Evolutionary conservation across 257 asterid genomes (phyloP), one percentile per base, ranked within the genome.

Genomic region (Solanum dulcamara): DNA sequence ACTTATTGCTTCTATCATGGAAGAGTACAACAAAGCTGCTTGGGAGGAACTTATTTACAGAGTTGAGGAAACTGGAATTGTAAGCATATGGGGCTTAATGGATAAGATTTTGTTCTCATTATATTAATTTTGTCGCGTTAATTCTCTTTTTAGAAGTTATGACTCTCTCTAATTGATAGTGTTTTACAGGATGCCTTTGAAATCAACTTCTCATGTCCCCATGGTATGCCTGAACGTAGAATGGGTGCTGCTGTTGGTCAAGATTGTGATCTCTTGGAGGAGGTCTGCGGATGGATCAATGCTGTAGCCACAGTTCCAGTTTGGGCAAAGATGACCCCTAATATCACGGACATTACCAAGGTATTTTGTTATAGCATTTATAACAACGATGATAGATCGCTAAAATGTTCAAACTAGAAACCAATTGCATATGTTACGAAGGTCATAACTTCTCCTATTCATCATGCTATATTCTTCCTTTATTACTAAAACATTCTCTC

Each of bases 221-320:
- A 96, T 85, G 99, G 99, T 82, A 96, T 96, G 99, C 99, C 99
- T 0, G 99, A 96, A 90, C 94, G 99, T 44, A 93, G 89, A 87
- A 96, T 96, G 99, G 99, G 99, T 77, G 99, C 99, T 86, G 99
- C 99, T 1, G 97, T 94, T 86, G 99, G 99, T 46, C 99, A 96
- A 90, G 98, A 96, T 85, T 96, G 99, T 88, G 96, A 85, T 1
- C 89, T 96, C 86, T 85, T 96, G 90, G 99, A 94, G 89, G 99
- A 96, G 87, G 94, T 96, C 33, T 92, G 97, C 74, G 97, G 96
- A 67, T 96, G 99, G 99, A 90, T 96, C 67, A 96, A 94, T 88
- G 98, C 90, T 12, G 92, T 93, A 88, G 98, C 99, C 51, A 93
- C 96, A 1, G 94, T 96, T 67, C 98, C 99, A 12, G 98, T 96